Conservation (phyloP, 192 early-diverging fungal genomes). For the Entomortierella lignicola region DNA sequence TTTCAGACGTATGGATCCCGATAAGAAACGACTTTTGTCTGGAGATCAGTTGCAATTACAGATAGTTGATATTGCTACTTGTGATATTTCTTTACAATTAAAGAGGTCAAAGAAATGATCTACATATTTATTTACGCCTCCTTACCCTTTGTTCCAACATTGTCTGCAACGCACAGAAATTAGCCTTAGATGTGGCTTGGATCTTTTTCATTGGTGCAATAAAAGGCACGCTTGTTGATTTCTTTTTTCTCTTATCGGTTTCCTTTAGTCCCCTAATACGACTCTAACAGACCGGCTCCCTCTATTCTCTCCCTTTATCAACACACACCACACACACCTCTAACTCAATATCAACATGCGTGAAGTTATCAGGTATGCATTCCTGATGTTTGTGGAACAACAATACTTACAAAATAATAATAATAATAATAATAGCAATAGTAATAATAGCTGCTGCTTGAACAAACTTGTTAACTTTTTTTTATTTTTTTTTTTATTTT, state of each 20-base stretch:
- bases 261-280: slow-evolving; percentile 48
- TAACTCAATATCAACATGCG: slow-evolving; percentile 33
- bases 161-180: not conserved
- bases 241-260: slow-evolving; percentile 49
- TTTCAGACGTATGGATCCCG: not conserved
- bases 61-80: slow-evolving; percentile 1
- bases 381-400: not conserved
- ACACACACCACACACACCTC: not conserved
- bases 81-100: not conserved
- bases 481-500: not conserved
- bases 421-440: too few species aligned
- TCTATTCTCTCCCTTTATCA: slow-evolving; percentile 8
- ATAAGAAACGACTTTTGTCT: not conserved
- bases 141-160: not conserved
- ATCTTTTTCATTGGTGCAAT: not conserved
- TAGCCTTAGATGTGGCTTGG: slow-evolving; percentile 2
- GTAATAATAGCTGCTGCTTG: too few species aligned
- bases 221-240: slow-evolving; percentile 8
- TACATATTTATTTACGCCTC: not conserved
- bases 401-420: too few species aligned
- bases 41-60: not conserved
- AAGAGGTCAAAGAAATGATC: not conserved
- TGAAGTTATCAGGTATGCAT: slow-evolving; percentile 37
- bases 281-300: slow-evolving; percentile 44
- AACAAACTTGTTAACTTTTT: not conserved